A percentile compares a stretch with the other conserved stretches of the same genome.
phyloP scores from a whole-genome alignment of 371 early-diverging fungal genomes.

The Haplosporangium sp. region DNA sequence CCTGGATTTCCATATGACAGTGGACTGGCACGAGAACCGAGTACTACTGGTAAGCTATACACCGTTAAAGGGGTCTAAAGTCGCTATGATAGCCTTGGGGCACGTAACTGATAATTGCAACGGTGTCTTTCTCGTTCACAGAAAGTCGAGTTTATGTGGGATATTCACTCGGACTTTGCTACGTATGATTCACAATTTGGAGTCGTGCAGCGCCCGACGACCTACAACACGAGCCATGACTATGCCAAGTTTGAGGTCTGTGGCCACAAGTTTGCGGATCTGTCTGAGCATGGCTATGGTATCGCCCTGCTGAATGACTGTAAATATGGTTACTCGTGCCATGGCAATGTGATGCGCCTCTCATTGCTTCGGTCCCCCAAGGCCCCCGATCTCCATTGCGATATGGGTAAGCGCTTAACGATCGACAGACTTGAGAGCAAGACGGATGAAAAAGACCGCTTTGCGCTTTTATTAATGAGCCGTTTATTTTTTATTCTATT shows the following conservation, averaged over 20 bases:
- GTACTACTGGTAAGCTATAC: slow-evolving; percentile 70
- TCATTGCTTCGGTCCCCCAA: slow-evolving; percentile 91
- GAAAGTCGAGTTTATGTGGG: slow-evolving; percentile 94
- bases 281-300: slow-evolving; percentile 94
- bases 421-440: background rate
- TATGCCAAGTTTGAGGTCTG: slow-evolving; percentile 96
- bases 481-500: slow-evolving; percentile 4
- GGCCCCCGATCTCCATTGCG: slow-evolving; percentile 75
- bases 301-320: slow-evolving; percentile 94
- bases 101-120: no score
- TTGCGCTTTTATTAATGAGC: background rate
- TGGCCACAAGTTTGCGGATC: slow-evolving; percentile 95
- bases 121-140: slow-evolving; percentile 18
- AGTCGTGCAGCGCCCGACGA: slow-evolving; percentile 90
- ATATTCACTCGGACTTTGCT: slow-evolving; percentile 83
- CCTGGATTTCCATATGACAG: slow-evolving; percentile 87
- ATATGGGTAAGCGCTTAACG: slow-evolving; percentile 60
- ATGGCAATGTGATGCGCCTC: slow-evolving; percentile 84
- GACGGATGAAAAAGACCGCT: background rate
- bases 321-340: slow-evolving; percentile 90
- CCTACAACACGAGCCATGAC: slow-evolving; percentile 94
- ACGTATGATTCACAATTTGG: slow-evolving; percentile 98
- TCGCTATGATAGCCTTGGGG: no score
- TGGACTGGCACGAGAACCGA: slow-evolving; percentile 94
- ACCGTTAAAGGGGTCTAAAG: no score